Evolutionary conservation across 305 asterid genomes (phyloP), one percentile per base, ranked within the genome.

Genomic region (Coffea humblotiana): DNA sequence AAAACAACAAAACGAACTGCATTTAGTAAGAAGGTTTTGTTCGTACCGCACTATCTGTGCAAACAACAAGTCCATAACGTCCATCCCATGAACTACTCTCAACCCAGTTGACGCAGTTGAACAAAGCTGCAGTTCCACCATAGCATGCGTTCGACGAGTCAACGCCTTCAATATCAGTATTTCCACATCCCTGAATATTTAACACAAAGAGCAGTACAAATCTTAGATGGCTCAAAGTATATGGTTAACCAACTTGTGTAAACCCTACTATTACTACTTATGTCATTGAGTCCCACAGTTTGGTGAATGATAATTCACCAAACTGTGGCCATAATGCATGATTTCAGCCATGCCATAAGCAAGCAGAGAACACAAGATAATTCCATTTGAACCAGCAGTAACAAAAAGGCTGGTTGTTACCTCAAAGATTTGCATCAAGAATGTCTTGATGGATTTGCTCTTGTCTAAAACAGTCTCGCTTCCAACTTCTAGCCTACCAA

Each of bases 81-180:
- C 99, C 99, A 86, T 94, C 99, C 99, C 99, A 94, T 27, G 99
- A 96, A 81, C 87, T 89, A 76, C 99, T 96, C 82, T 96, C 99
- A 77, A 92, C 98, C 99, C 98, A 96, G 79, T 96, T 96, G 79
- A 94, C 92, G 74, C 99, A 96, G 85, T 96, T 96, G 70, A 96
- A 86, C 71, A 96, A 84, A n/a, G 99, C 99, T 77, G 99, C 99
- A 49, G 99, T 96, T 64, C 99, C 99, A n/a, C 99, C 99, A 79
- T 96, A 96, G 88, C 99, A 96, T 52, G 99, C 98, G 81, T 96
- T 96, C 84, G 92, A 88, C 27, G 99, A 96, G 89, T 96, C 99
- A 77, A 96, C 99, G 19, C 99, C 99, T 93, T 96, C 99, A 77
- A 96, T 91, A 83, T 96, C 99, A 48, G 98, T 91, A 77, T 96